Conservation (phyloP, 1,284 basidiomycete genomes). For the Wallemia mellicola region DNA sequence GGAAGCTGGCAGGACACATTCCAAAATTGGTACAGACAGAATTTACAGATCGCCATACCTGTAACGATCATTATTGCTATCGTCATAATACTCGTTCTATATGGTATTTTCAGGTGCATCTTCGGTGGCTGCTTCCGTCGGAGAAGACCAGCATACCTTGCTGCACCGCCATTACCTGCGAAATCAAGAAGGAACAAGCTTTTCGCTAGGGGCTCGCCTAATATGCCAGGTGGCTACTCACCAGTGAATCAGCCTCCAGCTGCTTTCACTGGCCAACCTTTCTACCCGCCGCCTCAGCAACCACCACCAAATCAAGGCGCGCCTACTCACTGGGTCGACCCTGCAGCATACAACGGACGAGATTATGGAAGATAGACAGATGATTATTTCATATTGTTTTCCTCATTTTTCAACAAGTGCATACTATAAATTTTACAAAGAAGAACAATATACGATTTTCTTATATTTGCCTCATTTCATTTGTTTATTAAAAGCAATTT, state of each 20-base stretch:
- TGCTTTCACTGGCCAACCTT: not conserved
- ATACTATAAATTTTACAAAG: too few species aligned
- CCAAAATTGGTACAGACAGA: slow-evolving; percentile 37
- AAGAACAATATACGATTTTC: too few species aligned
- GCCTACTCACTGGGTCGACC: not conserved
- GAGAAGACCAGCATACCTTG: not conserved
- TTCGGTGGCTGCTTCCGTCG: slow-evolving; percentile 9
- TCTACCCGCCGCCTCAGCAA: not conserved
- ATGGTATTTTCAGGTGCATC: slow-evolving; percentile 12
- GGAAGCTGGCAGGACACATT: slow-evolving; percentile 31
- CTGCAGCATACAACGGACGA: not conserved
- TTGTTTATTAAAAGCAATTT: too few species aligned
- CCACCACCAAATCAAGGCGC: not conserved
- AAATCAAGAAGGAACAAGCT: not conserved
- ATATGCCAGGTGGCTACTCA: not conserved
- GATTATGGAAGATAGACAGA: not conserved
- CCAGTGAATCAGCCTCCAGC: not conserved
- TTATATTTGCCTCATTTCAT: too few species aligned
- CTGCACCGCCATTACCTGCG: not conserved
- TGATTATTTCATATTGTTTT: too few species aligned
- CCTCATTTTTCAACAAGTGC: too few species aligned
- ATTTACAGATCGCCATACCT: slow-evolving; percentile 50
- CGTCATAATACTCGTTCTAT: slow-evolving; percentile 18
- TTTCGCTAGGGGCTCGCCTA: not conserved
- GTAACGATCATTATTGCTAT: slow-evolving; percentile 41